These are phyloP conservation scores for Vitis amurensis DNA, from an alignment of 164 flowering plant species.

Conservation along the genomic window DNA sequence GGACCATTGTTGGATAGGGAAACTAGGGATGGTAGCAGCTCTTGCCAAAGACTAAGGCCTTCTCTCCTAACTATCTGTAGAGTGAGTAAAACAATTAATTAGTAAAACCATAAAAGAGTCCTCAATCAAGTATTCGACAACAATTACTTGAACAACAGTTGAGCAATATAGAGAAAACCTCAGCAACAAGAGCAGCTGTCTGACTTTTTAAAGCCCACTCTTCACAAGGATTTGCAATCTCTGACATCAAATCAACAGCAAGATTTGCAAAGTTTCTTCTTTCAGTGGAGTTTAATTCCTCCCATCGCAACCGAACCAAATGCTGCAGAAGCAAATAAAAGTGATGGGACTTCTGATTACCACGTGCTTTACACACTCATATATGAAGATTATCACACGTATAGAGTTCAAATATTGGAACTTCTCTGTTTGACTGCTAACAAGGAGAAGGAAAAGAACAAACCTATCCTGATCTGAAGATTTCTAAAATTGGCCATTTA, in stretches of 20 bases:
- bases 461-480: too few species aligned
- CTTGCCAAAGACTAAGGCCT: constrained; percentile 71
- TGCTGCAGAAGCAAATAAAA: constrained; percentile 50
- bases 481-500: too few species aligned
- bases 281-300: constrained; percentile 65
- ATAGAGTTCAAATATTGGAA: too few species aligned
- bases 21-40: constrained; percentile 70
- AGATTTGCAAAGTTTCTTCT: constrained; percentile 70
- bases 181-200: constrained; percentile 94
- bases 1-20: constrained; percentile 75
- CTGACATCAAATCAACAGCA: constrained; percentile 71
- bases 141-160: constrained; percentile 7
- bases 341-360: background rate
- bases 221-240: constrained; percentile 73
- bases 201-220: constrained; percentile 98
- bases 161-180: constrained; percentile 46
- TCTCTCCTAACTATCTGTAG: constrained; percentile 92
- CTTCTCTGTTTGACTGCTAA: too few species aligned
- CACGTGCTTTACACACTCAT: too few species aligned
- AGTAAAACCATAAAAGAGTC: background rate
- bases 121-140: background rate
- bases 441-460: too few species aligned
- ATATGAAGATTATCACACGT: too few species aligned
- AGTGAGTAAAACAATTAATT: constrained; percentile 1
- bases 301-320: constrained; percentile 93